Base-by-base conservation (phyloP, 495 filamentous ascomycete genomes). In the Hypoxylon trugodes region DNA sequence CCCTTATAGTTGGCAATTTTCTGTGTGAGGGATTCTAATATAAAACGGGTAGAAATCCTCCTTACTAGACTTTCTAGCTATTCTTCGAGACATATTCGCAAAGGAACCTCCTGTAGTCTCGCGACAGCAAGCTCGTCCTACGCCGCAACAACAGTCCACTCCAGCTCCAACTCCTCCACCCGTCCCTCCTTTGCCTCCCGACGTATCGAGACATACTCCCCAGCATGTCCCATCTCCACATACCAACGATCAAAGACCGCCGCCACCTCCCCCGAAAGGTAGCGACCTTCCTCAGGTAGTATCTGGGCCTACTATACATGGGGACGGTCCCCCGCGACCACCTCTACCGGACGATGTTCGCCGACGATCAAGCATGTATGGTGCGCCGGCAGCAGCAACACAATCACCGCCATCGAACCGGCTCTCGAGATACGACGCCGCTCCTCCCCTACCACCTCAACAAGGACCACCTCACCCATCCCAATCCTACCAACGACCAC, bases 31-130 rank as follows among this genome's bases (percentile, higher is more conserved):
- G 6, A n/a, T n/a, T n/a, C 7, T 5, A 9, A 43, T 53, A 16
- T 37, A 18, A 9, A 9, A 25, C 18, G 6, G 10, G 13, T 71
- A 97, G 91, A 90, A 88, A 78, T 96, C 90, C 3, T 91, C 83
- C 58, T 81, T 97, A 10, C 69, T 87, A 13, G 93, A 95, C 66
- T 88, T 97, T 53, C 77, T 97, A 2, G 88, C 84, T 7, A 89
- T 96, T 21, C 79, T 98, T 9, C 83, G 90, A 59, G 91, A 93
- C 55, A 83, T 97, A 1, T 98, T 98, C 70, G 88, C 92, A 16
- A 95, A 95, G 74, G 95, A 98, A 67, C 95, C 95, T 21, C 95
- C 95, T 0, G 91, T 97, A 18, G 84, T 91, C 54, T 84, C 91
- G 48, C 89, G 85, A 51, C 85, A 87, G 58, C 87, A 87, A 58